These are phyloP conservation scores for Coffea eugenioides DNA, from an alignment of 257 asterid species.

Conservation along the genomic window DNA sequence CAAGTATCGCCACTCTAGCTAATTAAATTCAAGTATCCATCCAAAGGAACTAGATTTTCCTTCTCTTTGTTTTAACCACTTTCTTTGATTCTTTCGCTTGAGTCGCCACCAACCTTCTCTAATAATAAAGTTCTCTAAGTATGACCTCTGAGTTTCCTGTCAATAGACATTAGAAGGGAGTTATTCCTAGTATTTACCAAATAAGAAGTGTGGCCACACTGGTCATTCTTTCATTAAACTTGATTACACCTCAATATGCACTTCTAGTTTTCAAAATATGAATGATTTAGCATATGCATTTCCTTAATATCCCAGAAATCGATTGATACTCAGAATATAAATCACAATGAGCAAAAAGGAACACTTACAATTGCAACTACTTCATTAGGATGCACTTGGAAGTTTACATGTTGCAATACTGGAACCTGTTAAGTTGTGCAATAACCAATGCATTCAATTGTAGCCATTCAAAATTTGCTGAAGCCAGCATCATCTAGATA, in stretches of 20 bases:
- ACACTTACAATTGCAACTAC: slow-evolving; percentile 87
- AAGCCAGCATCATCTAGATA: neutral
- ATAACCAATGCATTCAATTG: slow-evolving; percentile 12
- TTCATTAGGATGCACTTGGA: slow-evolving; percentile 79
- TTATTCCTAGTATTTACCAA: too few species aligned
- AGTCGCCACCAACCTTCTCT: too few species aligned
- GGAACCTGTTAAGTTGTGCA: slow-evolving; percentile 54
- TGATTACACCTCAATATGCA: neutral
- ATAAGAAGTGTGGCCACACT: neutral
- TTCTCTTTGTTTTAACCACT: too few species aligned
- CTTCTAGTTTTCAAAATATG: neutral
- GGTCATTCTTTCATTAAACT: neutral
- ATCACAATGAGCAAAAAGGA: slow-evolving; percentile 1
- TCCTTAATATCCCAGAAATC: neutral
- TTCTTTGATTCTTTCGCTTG: too few species aligned
- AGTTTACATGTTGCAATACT: slow-evolving; percentile 61
- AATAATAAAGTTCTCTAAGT: too few species aligned
- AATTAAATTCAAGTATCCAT: too few species aligned
- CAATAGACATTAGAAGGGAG: too few species aligned
- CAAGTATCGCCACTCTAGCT: too few species aligned
- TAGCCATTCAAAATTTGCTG: neutral
- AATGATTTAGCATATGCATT: neutral
- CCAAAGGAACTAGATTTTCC: too few species aligned
- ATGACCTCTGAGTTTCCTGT: too few species aligned
- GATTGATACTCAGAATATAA: too few species aligned